Percentiles rank a stretch among this genome's conserved stretches.
Evolutionary conservation across 179 eudicot genomes (phyloP).

Genomic region (Corrigiola litoralis): DNA sequence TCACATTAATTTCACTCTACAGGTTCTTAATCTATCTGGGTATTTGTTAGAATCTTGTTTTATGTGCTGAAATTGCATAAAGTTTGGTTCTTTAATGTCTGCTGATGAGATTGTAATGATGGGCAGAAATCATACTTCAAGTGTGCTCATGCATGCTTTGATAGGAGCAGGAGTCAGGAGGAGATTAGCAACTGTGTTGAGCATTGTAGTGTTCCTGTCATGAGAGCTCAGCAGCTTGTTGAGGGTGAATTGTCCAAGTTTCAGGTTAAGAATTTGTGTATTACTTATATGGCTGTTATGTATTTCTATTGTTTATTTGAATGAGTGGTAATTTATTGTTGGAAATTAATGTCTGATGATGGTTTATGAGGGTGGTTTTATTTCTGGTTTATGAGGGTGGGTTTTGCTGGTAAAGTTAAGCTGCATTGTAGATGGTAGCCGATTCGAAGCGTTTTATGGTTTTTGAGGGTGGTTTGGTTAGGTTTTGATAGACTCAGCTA

Average conservation of each 20-base stretch:
- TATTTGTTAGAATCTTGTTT: not conserved
- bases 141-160: constrained; percentile 91
- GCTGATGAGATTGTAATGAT: not conserved
- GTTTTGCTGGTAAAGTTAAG: not conserved
- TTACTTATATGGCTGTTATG: not conserved
- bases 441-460: not conserved
- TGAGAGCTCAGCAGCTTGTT: constrained; percentile 67
- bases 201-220: constrained; percentile 79
- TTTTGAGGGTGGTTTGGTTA: not conserved
- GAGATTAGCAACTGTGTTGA: constrained; percentile 83
- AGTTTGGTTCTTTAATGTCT: not conserved
- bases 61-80: too few species aligned
- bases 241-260: constrained; percentile 83
- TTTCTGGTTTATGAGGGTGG: not conserved
- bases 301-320: not conserved
- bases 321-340: not conserved
- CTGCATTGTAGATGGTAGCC: not conserved
- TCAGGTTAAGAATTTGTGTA: constrained; percentile 50
- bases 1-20: constrained; percentile 94
- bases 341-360: not conserved
- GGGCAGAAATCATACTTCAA: constrained; percentile 77
- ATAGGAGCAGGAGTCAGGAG: constrained; percentile 58
- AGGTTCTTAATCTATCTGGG: constrained; percentile 31
- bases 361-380: too few species aligned
- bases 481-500: not conserved